These are phyloP conservation scores for Fusarium globosum DNA, from an alignment of 2,329 filamentous ascomycete genomes.

Conservation along the genomic window DNA sequence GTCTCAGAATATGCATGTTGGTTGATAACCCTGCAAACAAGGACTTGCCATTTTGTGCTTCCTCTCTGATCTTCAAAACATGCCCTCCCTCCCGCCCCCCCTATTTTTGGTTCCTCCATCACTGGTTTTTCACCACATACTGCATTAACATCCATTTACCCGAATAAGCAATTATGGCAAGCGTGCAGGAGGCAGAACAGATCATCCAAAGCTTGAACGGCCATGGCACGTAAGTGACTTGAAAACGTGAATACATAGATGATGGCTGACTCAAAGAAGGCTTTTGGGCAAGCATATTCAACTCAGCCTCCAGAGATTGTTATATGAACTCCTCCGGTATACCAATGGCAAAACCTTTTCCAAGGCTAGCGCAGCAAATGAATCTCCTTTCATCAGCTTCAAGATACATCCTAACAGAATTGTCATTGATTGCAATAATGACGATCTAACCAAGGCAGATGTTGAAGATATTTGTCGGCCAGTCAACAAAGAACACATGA, in stretches of 20 bases:
- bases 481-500: neutral
- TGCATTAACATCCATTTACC: neutral
- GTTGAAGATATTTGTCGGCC: neutral
- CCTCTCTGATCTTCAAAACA: neutral
- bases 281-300: constrained; percentile 16
- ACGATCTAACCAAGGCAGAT: neutral
- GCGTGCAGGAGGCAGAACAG: neutral
- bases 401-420: constrained; percentile 4
- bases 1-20: constrained; percentile 16
- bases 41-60: neutral
- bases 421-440: neutral
- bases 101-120: neutral
- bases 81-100: too few relatives aligned
- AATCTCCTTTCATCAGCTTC: constrained; percentile 11
- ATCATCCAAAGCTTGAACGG: neutral
- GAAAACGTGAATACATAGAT: neutral
- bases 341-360: constrained; percentile 15
- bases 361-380: neutral
- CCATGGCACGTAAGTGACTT: neutral
- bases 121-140: neutral
- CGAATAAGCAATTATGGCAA: neutral
- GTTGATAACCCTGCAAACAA: neutral
- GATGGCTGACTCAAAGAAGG: neutral
- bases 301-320: constrained; percentile 11
- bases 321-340: constrained; percentile 31